Percentiles rank a stretch among this genome's conserved stretches.
These are phyloP conservation scores for Glycine latifolia DNA, from an alignment of 306 rosid genomes.

Conservation along the genomic window DNA sequence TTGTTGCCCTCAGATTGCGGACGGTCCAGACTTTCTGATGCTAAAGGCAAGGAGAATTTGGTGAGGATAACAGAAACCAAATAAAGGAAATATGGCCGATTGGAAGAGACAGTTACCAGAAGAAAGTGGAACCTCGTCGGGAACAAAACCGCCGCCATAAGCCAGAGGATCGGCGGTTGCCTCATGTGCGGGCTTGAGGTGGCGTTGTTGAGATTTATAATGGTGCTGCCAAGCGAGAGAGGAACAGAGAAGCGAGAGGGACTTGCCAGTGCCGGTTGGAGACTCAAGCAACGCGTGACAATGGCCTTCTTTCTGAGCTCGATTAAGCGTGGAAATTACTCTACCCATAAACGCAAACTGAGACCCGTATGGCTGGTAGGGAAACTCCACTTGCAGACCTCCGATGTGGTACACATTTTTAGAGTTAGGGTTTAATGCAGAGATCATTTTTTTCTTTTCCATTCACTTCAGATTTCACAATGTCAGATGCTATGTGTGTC, in stretches of 20 bases:
- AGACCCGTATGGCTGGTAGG: conserved; percentile 86
- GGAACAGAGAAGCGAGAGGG: conserved; percentile 93
- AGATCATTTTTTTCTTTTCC: conserved; percentile 52
- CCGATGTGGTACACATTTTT: conserved; percentile 79
- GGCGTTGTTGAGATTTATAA: conserved; percentile 54
- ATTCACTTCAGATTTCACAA: neutral
- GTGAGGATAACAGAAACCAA: neutral
- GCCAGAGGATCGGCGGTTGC: conserved; percentile 70
- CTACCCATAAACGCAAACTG: conserved; percentile 93
- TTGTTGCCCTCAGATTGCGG: conserved; percentile 51
- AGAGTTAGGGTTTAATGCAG: conserved; percentile 58
- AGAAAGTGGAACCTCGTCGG: conserved; percentile 53
- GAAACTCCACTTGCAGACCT: conserved; percentile 85
- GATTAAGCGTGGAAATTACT: conserved; percentile 86
- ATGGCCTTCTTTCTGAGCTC: conserved; percentile 80
- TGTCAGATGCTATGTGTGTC: neutral
- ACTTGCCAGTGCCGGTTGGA: conserved; percentile 94
- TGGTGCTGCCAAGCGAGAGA: conserved; percentile 89
- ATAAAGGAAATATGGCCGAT: neutral
- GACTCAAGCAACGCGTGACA: conserved; percentile 96
- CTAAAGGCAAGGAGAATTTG: conserved; percentile 32
- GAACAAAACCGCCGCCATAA: conserved; percentile 87
- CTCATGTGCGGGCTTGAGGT: conserved; percentile 63
- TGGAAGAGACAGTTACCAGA: conserved; percentile 48
- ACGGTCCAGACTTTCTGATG: conserved; percentile 54